Conservation (phyloP, 2,329 filamentous ascomycete genomes). For the Fusarium tricinctum region DNA sequence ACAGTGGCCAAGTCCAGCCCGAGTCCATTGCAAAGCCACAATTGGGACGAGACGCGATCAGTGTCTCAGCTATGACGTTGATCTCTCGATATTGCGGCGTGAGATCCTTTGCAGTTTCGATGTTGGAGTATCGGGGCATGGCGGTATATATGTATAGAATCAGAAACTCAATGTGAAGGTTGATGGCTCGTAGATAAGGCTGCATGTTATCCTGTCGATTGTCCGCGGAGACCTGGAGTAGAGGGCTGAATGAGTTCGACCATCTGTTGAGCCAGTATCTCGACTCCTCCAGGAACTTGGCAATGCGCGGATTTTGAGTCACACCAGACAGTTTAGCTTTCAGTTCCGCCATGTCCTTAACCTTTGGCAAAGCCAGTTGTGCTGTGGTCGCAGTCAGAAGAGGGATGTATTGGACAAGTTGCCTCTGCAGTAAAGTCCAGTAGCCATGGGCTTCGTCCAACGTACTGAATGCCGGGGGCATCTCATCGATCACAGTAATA, state of each 20-base stretch:
- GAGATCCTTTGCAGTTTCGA: slow-evolving; percentile 55
- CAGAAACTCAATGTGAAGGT: slow-evolving; percentile 60
- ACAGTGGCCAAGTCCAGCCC: slow-evolving; percentile 62
- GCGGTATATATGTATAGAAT: slow-evolving; percentile 57
- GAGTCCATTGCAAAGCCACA: slow-evolving; percentile 63
- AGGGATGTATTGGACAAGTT: slow-evolving; percentile 56
- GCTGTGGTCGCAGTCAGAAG: slow-evolving; percentile 53
- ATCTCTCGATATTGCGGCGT: slow-evolving; percentile 61
- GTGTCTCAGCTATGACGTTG: slow-evolving; percentile 54
- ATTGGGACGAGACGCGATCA: slow-evolving; percentile 55
- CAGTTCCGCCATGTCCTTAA: slow-evolving; percentile 48
- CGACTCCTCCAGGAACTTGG: slow-evolving; percentile 55
- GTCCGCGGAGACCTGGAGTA: slow-evolving; percentile 50
- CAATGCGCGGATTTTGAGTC: slow-evolving; percentile 49
- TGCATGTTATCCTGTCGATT: slow-evolving; percentile 44
- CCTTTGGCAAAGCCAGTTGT: slow-evolving; percentile 51
- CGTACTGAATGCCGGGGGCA: slow-evolving; percentile 52
- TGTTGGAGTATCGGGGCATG: slow-evolving; percentile 56
- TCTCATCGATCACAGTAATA: slow-evolving; percentile 52
- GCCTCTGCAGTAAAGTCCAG: slow-evolving; percentile 56
- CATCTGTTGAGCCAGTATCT: slow-evolving; percentile 59
- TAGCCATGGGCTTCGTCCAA: slow-evolving; percentile 56
- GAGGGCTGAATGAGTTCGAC: slow-evolving; percentile 55
- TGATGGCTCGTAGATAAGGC: slow-evolving; percentile 56
- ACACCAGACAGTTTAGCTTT: slow-evolving; percentile 52